Evolutionary conservation across 129 eudicot genomes (phyloP).

Genomic region (Pittosporum tobira): DNA sequence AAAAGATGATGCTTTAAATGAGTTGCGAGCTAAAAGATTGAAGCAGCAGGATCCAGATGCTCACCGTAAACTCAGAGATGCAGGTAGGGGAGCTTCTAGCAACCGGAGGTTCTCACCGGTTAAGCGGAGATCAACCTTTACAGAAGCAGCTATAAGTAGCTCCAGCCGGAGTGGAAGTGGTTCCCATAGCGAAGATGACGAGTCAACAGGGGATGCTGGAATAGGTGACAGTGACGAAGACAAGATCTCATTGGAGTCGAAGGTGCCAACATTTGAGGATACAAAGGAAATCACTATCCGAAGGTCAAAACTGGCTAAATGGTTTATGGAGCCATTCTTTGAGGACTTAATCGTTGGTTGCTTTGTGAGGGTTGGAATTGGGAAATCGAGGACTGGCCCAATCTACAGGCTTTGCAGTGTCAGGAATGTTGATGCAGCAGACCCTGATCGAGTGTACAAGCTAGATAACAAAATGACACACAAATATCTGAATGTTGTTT

Average conservation of each 20-base stretch:
- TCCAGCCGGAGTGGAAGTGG: conserved; percentile 55
- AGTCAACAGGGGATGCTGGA: conserved; percentile 48
- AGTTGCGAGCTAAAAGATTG: conserved; percentile 43
- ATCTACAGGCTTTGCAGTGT: conserved; percentile 82
- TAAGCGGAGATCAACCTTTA: conserved; percentile 36
- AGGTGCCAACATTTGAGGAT: conserved; percentile 51
- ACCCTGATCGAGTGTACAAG: conserved; percentile 69
- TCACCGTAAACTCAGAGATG: conserved; percentile 32
- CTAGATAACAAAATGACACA: conserved; percentile 74
- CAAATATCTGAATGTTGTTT: conserved; percentile 70
- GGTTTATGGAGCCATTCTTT: conserved; percentile 97
- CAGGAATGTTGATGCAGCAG: conserved; percentile 83
- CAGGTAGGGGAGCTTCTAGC: conserved; percentile 24
- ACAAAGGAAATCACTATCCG: conserved; percentile 69
- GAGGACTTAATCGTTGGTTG: conserved; percentile 87
- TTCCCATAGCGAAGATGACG: conserved; percentile 64
- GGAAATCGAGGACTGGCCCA: conserved; percentile 71
- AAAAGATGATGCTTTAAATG: conserved; percentile 52
- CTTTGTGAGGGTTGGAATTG: conserved; percentile 93
- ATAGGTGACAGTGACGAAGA: conserved; percentile 58
- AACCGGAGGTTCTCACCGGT: conserved; percentile 35
- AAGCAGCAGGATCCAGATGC: conserved; percentile 62
- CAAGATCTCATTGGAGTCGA: conserved; percentile 34
- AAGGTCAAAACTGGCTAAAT: conserved; percentile 77
- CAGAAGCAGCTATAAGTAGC: conserved; percentile 34